Conservation (phyloP, 192 early-diverging fungal species). For the Allomyces arbusculus region DNA sequence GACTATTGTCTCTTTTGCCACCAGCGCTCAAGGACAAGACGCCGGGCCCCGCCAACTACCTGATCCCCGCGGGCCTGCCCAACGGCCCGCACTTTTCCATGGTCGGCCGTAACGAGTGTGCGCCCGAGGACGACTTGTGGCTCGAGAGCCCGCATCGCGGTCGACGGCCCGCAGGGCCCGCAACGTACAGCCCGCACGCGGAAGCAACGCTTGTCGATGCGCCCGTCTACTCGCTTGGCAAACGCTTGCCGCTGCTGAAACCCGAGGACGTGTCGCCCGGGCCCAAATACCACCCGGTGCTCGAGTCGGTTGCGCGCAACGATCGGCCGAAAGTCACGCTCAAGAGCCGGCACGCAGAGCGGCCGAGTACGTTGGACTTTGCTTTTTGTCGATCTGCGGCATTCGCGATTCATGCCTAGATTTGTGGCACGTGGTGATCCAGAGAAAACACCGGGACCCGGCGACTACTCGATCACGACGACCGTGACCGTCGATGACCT, state of each 20-base stretch:
- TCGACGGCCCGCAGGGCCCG: not conserved
- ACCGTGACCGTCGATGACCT: not conserved
- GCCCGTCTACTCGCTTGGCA: not conserved
- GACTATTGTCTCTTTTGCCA: too few species aligned
- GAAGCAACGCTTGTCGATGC: not conserved
- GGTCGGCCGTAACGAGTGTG: not conserved
- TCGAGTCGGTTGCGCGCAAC: not conserved
- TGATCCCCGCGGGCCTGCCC: not conserved
- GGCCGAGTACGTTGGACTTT: not conserved
- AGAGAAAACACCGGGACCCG: not conserved
- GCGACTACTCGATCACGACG: not conserved
- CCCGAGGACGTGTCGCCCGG: not conserved
- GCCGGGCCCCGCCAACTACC: not conserved
- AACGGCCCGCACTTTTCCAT: not conserved
- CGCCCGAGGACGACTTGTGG: not conserved
- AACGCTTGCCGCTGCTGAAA: not conserved
- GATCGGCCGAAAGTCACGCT: not conserved
- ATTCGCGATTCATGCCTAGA: too few species aligned
- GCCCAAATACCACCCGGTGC: not conserved
- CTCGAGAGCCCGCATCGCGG: not conserved
- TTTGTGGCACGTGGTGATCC: too few species aligned
- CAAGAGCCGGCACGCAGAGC: not conserved
- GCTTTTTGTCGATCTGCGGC: not conserved
- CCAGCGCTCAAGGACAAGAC: not conserved
- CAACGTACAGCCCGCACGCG: not conserved